phyloP scores from a whole-genome alignment of 2,329 filamentous ascomycete species.

The Leptographium wingfieldii region DNA sequence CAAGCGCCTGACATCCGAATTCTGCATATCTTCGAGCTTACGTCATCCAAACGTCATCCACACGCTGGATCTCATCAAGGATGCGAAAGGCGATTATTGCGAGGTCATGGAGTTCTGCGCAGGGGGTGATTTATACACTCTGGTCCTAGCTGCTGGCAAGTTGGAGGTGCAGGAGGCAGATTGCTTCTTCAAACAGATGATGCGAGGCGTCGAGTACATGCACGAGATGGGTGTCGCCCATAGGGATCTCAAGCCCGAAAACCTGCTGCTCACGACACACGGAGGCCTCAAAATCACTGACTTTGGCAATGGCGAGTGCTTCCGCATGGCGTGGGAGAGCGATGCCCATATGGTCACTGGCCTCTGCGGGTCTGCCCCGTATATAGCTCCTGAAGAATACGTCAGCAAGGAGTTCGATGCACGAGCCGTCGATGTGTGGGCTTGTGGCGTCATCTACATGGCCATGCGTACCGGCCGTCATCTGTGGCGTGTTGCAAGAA shows the following conservation, averaged over 20 bases:
- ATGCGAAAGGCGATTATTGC: conserved; percentile 94
- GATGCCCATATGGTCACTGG: conserved; percentile 97
- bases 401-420: conserved; percentile 92
- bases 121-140: conserved; percentile 87
- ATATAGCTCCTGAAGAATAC: conserved; percentile 96
- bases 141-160: conserved; percentile 82
- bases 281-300: conserved; percentile 95
- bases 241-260: conserved; percentile 92
- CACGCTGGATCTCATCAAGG: conserved; percentile 87
- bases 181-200: conserved; percentile 98
- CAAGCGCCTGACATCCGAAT: conserved; percentile 92
- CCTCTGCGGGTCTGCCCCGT: conserved; percentile 89
- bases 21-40: conserved; percentile 94
- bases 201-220: conserved; percentile 98
- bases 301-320: conserved; percentile 97
- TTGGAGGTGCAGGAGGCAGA: conserved; percentile 88
- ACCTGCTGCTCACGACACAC: conserved; percentile 82
- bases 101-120: conserved; percentile 99
- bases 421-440: conserved; percentile 95
- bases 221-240: conserved; percentile 99
- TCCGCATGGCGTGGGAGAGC: conserved; percentile 98
- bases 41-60: conserved; percentile 97
- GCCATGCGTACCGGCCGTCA: conserved; percentile 95
- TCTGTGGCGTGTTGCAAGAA: conserved; percentile 92
- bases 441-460: conserved; percentile 98